Evolutionary conservation across 129 eudicot species (phyloP).

Genomic region (Centella asiatica): DNA sequence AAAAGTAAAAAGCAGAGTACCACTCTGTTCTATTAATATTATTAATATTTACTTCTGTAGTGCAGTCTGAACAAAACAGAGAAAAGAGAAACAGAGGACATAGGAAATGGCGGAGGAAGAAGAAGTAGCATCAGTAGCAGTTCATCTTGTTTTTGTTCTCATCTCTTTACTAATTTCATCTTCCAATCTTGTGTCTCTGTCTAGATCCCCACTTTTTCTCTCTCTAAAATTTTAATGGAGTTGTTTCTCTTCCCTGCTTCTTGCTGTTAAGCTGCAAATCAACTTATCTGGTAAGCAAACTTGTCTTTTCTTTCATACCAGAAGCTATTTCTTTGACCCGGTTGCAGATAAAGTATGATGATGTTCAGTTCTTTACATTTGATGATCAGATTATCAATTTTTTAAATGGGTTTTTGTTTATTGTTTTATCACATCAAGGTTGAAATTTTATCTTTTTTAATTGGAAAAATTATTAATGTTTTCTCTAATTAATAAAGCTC

Average conservation of each 20-base stretch:
- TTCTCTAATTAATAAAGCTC: too few relatives aligned
- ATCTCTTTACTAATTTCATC: too few relatives aligned
- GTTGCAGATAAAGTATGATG: too few relatives aligned
- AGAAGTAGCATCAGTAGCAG: slow-evolving; percentile 19
- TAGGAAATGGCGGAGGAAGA: slow-evolving; percentile 48
- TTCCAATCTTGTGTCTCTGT: slow-evolving; percentile 5
- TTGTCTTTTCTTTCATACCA: neutral
- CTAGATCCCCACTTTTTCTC: neutral
- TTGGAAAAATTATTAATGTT: too few relatives aligned
- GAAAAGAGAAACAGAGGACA: slow-evolving; percentile 25
- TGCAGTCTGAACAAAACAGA: too few relatives aligned
- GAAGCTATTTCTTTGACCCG: too few relatives aligned
- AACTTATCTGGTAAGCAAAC: slow-evolving; percentile 4
- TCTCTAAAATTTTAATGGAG: neutral
- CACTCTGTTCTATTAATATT: neutral
- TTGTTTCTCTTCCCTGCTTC: neutral
- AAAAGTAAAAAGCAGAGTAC: neutral
- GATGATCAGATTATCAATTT: too few relatives aligned
- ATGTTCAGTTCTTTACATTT: too few relatives aligned
- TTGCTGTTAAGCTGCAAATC: neutral
- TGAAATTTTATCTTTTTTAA: too few relatives aligned
- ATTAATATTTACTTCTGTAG: neutral
- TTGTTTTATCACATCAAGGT: too few relatives aligned
- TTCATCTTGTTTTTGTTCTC: too few relatives aligned
- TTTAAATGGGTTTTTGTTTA: too few relatives aligned